These are phyloP conservation scores for Penicillium sp. DNA, from an alignment of 2,329 filamentous ascomycete species.

Conservation along the genomic window DNA sequence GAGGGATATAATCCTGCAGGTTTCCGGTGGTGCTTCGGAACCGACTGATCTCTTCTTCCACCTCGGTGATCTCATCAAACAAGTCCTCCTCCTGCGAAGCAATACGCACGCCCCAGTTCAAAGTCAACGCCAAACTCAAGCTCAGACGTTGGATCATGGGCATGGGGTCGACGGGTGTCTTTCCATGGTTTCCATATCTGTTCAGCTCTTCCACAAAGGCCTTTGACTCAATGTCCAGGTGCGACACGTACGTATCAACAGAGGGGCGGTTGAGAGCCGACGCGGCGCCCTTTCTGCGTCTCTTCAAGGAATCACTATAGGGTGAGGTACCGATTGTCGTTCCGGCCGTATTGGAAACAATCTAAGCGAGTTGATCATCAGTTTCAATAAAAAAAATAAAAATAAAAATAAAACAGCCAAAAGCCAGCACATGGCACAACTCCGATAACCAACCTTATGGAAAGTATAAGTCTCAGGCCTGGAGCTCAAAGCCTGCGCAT, in stretches of 20 bases:
- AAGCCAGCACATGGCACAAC: neutral
- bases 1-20: slow-evolving; percentile 73
- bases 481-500: slow-evolving; percentile 55
- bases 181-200: slow-evolving; percentile 56
- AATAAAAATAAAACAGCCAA: neutral
- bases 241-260: slow-evolving; percentile 60
- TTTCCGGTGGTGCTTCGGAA: slow-evolving; percentile 77
- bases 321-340: slow-evolving; percentile 68
- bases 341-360: slow-evolving; percentile 63
- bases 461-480: slow-evolving; percentile 60
- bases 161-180: slow-evolving; percentile 60
- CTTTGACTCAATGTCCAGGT: slow-evolving; percentile 62
- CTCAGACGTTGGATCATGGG: slow-evolving; percentile 66
- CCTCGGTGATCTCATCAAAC: slow-evolving; percentile 69
- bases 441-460: slow-evolving; percentile 48
- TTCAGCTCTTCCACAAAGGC: slow-evolving; percentile 62
- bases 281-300: slow-evolving; percentile 63
- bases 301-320: slow-evolving; percentile 63
- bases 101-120: slow-evolving; percentile 66
- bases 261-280: slow-evolving; percentile 65
- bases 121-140: slow-evolving; percentile 60
- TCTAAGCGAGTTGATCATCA: slow-evolving; percentile 35
- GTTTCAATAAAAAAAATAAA: no score
- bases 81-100: slow-evolving; percentile 59
- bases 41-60: slow-evolving; percentile 70